These are phyloP conservation scores for Neurospora sp. DNA, from an alignment of 495 filamentous ascomycete genomes.

Conservation along the genomic window DNA sequence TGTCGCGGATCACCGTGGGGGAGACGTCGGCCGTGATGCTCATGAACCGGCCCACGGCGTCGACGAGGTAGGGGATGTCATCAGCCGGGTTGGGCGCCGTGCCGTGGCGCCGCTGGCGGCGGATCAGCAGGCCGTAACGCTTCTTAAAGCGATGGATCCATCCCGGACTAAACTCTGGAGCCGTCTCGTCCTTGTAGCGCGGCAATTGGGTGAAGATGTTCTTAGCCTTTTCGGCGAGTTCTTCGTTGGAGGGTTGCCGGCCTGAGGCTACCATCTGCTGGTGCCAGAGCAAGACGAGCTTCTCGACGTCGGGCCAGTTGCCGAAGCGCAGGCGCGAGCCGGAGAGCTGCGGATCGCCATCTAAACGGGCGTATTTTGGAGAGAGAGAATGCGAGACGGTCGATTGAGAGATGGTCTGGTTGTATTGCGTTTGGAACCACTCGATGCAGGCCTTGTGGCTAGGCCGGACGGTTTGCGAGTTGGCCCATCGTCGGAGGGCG, in stretches of 20 bases:
- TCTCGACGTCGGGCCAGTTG: slow-evolving; percentile 47
- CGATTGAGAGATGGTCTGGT: slow-evolving; percentile 42
- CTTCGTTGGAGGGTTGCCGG: slow-evolving; percentile 41
- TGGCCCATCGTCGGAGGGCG: slow-evolving; percentile 42
- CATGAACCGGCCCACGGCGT: slow-evolving; percentile 39
- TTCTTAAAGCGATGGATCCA: slow-evolving; percentile 48
- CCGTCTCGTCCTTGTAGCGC: slow-evolving; percentile 38
- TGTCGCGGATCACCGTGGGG: slow-evolving; percentile 37
- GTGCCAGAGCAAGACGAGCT: slow-evolving; percentile 43
- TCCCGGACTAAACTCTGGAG: slow-evolving; percentile 44
- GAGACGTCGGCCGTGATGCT: slow-evolving; percentile 35
- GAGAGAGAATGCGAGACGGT: slow-evolving; percentile 44
- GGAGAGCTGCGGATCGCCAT: slow-evolving; percentile 40
- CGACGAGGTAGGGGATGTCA: slow-evolving; percentile 39
- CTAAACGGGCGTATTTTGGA: slow-evolving; percentile 43
- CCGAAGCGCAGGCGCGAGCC: slow-evolving; percentile 43
- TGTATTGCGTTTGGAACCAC: slow-evolving; percentile 41
- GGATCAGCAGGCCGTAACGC: slow-evolving; percentile 39
- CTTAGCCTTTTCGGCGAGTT: slow-evolving; percentile 43
- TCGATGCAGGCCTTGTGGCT: slow-evolving; percentile 45
- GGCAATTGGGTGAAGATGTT: slow-evolving; percentile 37
- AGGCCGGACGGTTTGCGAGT: slow-evolving; percentile 36
- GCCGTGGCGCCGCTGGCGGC: slow-evolving; percentile 37
- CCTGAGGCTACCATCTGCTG: slow-evolving; percentile 33
- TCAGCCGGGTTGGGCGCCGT: slow-evolving; percentile 31